Evolutionary conservation across 208 protist genomes (phyloP), one percentile per base, ranked within the genome.

Genomic region (Crithidia mellificae): DNA sequence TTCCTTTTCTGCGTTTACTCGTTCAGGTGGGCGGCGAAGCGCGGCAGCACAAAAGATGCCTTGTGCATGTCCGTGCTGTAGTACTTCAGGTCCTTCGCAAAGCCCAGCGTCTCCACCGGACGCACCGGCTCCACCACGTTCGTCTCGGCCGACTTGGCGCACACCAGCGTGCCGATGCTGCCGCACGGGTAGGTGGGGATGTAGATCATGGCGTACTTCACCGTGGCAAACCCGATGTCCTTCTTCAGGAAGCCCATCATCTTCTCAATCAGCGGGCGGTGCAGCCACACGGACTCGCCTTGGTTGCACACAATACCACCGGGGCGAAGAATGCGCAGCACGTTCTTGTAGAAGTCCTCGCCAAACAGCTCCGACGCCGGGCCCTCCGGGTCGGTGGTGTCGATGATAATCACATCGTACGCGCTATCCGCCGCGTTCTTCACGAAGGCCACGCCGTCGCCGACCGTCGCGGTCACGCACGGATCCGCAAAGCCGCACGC

Each of bases 321-420:
- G 9, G 87, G 84, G n/a, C 85, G 80, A 14, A 97, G 74, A 44
- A 93, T 90, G 62, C 85, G 84, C 46, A 88, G 41, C 17, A 95
- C 72, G 62, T 90, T 80, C 46, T 72, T 66, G 78, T 96, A 97
- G 78, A 97, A 97, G 7, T 76, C 87, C 52, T 74, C 80, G 2
- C 89, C 88, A 58, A 97, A 97, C 14, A 97, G 74, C 63, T 91
- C 77, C 25, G 87, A 92, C 22, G 92, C 94, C 19, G 94, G 93
- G 6, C 95, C 95, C n/a, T 85, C 88, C 30, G 93, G 95, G 67
- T 97, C 96, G 15, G 96, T 98, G 0, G 91, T 96, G 84, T 98
- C 96, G 54, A 98, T 91, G 77, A 98, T 98, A 63, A 98, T 85
- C n/a, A 98, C 87, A 72, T 98, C 96, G 72, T 96, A 98, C 12